phyloP scores from a whole-genome alignment of 345 rosid genomes.

The Moricandia moricandioides region DNA sequence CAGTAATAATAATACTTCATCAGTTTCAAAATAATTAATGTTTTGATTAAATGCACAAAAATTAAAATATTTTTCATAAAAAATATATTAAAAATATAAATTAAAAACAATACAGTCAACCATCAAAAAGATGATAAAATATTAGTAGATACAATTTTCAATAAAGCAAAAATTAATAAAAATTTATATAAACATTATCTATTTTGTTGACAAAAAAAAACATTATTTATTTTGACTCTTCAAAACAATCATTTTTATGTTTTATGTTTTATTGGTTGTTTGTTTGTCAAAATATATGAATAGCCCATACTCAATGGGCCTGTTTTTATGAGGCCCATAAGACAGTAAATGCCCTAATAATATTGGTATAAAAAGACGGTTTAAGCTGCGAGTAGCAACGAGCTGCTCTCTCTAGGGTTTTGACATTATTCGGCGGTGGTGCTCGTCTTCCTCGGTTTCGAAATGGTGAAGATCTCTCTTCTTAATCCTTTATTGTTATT shows the following conservation, averaged over 20 bases:
- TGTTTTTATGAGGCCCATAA: background rate
- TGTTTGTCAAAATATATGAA: background rate
- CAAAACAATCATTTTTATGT: too few species aligned
- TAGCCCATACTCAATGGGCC: background rate
- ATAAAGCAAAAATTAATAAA: too few species aligned
- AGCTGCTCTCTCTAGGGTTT: conserved; percentile 9
- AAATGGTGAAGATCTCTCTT: conserved; percentile 16
- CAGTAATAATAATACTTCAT: background rate
- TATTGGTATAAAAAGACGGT: background rate
- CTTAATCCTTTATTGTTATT: background rate
- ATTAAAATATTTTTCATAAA: too few species aligned
- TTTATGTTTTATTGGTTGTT: background rate
- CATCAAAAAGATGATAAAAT: too few species aligned
- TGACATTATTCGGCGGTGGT: background rate
- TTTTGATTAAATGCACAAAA: too few species aligned
- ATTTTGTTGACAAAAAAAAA: too few species aligned
- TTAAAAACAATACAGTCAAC: too few species aligned
- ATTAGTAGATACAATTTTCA: too few species aligned
- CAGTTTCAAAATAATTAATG: too few species aligned
- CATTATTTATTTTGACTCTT: too few species aligned
- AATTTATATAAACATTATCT: too few species aligned
- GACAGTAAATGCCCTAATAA: conserved; percentile 2
- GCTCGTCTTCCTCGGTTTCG: background rate
- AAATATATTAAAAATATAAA: too few species aligned
- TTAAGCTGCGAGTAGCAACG: background rate